These are phyloP conservation scores for Arabidopsis hybrid DNA, from an alignment of 441 rosid species.

Conservation along the genomic window DNA sequence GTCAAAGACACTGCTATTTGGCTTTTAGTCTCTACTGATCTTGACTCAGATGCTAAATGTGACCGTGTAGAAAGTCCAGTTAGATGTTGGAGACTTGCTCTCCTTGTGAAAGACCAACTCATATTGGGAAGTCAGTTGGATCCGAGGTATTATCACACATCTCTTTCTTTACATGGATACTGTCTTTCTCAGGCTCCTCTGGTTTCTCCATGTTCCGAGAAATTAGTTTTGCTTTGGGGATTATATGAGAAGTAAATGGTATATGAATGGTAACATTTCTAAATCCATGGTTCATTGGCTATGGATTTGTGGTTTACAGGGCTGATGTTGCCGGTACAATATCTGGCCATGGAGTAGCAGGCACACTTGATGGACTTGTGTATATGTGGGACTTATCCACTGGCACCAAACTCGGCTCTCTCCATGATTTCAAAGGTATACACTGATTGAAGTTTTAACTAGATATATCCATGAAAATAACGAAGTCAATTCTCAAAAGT, in stretches of 20 bases:
- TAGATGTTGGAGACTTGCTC: constrained; percentile 77
- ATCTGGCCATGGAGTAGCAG: constrained; percentile 76
- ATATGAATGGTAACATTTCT: constrained; percentile 13
- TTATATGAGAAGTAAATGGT: neutral
- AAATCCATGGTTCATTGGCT: neutral
- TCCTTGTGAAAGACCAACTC: constrained; percentile 63
- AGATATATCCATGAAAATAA: neutral
- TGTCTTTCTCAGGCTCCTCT: neutral
- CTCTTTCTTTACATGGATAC: constrained; percentile 15
- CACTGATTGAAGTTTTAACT: neutral
- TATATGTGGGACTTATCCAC: constrained; percentile 76
- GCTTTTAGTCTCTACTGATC: constrained; percentile 66
- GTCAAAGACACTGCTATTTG: constrained; percentile 74
- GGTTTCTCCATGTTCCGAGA: constrained; percentile 11
- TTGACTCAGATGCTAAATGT: constrained; percentile 49
- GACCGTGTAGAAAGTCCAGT: constrained; percentile 46
- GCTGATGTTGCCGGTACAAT: constrained; percentile 57
- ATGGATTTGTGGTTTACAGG: constrained; percentile 51
- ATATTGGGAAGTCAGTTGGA: constrained; percentile 70
- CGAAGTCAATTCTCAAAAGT: constrained; percentile 1
- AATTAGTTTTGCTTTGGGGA: constrained; percentile 2
- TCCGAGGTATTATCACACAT: constrained; percentile 57
- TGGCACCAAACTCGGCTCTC: constrained; percentile 65
- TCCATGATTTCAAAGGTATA: constrained; percentile 83
- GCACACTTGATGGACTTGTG: constrained; percentile 74